phyloP scores from a whole-genome alignment of 2,329 filamentous ascomycete genomes.

The Magnaporthiopsis incrustans region DNA sequence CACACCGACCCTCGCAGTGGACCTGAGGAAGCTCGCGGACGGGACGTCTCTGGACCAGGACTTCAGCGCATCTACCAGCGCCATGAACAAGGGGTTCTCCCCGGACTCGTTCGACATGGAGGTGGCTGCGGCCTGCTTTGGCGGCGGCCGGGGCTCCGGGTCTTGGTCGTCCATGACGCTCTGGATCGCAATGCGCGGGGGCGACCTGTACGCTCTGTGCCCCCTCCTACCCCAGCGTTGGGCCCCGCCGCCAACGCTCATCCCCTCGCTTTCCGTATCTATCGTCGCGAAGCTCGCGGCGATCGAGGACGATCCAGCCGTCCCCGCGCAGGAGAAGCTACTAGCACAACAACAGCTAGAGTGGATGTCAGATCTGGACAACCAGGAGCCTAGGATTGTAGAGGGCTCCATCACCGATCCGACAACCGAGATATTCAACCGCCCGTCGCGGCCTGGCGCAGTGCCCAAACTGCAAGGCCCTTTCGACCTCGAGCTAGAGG shows the following conservation, averaged over 20 bases:
- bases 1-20: slow-evolving; percentile 71
- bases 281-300: slow-evolving; percentile 67
- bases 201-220: slow-evolving; percentile 88
- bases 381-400: slow-evolving; percentile 50
- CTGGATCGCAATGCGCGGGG: slow-evolving; percentile 92
- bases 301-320: slow-evolving; percentile 49
- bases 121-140: slow-evolving; percentile 79
- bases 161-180: slow-evolving; percentile 96
- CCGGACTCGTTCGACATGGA: slow-evolving; percentile 91
- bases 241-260: slow-evolving; percentile 66
- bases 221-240: slow-evolving; percentile 82
- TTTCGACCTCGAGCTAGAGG: slow-evolving; percentile 48
- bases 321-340: slow-evolving; percentile 44
- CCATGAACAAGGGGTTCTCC: slow-evolving; percentile 74
- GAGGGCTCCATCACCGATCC: slow-evolving; percentile 42
- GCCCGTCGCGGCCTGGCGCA: slow-evolving; percentile 48
- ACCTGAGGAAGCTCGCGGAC: slow-evolving; percentile 82
- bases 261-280: slow-evolving; percentile 75
- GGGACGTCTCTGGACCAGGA: slow-evolving; percentile 76
- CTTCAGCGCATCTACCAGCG: slow-evolving; percentile 66
- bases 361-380: slow-evolving; percentile 60
- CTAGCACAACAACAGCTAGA: slow-evolving; percentile 57
- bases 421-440: slow-evolving; percentile 45
- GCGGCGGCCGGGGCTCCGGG: slow-evolving; percentile 50
- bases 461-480: slow-evolving; percentile 56